Conservation (phyloP, 75 land plant species). For the Picea glauca region DNA sequence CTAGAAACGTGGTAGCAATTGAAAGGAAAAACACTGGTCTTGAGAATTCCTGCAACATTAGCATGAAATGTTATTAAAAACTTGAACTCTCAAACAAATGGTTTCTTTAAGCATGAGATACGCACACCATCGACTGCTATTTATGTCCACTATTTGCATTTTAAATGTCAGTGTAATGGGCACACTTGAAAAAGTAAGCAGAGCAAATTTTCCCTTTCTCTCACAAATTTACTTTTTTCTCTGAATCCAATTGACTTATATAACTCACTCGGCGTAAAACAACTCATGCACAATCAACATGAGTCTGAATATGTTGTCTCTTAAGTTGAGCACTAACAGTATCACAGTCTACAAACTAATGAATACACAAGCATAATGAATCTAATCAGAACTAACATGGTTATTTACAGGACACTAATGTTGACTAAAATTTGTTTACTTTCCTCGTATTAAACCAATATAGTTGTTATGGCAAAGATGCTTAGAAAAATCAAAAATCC, state of each 20-base stretch:
- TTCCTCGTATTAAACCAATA: background rate
- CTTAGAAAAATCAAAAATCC: background rate
- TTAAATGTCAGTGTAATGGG: background rate
- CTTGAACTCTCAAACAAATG: background rate
- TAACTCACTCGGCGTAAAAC: background rate
- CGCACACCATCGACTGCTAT: background rate
- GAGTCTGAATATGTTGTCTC: background rate
- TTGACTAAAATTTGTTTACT: background rate
- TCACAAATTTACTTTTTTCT: background rate
- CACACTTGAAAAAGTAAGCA: background rate
- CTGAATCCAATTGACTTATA: background rate
- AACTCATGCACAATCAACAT: background rate
- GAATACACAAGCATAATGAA: background rate
- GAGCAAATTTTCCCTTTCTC: background rate
- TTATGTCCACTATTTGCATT: background rate
- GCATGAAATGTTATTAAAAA: background rate
- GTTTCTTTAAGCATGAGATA: background rate
- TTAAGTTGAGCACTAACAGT: background rate
- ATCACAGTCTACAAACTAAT: background rate
- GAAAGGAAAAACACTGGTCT: background rate
- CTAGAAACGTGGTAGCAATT: background rate
- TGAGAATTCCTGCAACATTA: background rate
- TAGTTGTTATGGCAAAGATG: background rate
- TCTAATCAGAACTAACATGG: background rate
- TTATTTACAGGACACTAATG: background rate